phyloP scores from a whole-genome alignment of 192 early-diverging fungal genomes.

The Funneliformis geosporum region DNA sequence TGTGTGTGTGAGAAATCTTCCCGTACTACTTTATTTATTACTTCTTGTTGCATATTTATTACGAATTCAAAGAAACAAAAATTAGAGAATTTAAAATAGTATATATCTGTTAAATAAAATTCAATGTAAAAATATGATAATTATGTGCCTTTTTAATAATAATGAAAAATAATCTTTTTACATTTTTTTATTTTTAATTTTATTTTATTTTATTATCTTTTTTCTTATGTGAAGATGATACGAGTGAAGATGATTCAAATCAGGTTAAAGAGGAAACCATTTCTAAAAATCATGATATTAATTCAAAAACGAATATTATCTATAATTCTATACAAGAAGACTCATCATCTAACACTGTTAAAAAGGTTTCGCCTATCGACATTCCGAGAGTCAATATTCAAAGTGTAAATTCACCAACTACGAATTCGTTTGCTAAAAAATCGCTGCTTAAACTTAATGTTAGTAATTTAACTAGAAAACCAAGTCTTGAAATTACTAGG shows the following conservation, averaged over 20 bases:
- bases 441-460: background rate
- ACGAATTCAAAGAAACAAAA: background rate
- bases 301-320: background rate
- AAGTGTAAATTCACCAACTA: constrained; percentile 1
- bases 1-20: constrained; percentile 4
- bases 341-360: background rate
- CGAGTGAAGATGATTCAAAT: background rate
- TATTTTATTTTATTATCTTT: constrained; percentile 4
- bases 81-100: background rate
- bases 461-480: background rate
- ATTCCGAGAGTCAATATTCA: constrained; percentile 19
- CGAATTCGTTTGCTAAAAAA: background rate
- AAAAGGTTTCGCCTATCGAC: background rate
- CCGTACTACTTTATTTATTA: background rate
- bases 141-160: constrained; percentile 1
- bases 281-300: background rate
- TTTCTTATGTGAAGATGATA: constrained; percentile 2
- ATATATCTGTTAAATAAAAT: constrained; percentile 17
- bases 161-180: constrained; percentile 18
- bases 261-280: background rate
- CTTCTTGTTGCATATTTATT: background rate
- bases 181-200: background rate
- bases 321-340: background rate
- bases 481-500: constrained; percentile 2
- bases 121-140: constrained; percentile 21